Percentiles rank a stretch among this genome's conserved stretches.
phyloP scores from a whole-genome alignment of 148 eudicot species.

The Arctostaphylos glauca region DNA sequence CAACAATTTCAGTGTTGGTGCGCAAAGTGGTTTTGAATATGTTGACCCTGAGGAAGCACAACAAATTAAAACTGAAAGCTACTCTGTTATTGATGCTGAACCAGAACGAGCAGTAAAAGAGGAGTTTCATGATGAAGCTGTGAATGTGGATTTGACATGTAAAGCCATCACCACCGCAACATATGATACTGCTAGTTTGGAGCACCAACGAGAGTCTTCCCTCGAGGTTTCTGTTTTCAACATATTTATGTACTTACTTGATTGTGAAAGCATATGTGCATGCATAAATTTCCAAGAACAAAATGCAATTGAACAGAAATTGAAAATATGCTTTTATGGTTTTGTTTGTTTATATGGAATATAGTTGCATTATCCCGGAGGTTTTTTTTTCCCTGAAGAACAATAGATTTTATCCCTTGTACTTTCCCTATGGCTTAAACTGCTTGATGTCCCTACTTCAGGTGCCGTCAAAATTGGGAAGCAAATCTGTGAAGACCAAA shows the following conservation, averaged over 20 bases:
- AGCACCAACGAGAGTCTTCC: conserved; percentile 15
- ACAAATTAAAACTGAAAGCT: conserved; percentile 20
- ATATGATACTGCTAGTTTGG: conserved; percentile 17
- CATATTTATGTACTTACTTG: neutral
- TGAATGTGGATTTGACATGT: conserved; percentile 14
- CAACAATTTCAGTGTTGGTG: neutral
- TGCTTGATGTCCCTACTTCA: conserved; percentile 21
- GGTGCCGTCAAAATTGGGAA: conserved; percentile 28
- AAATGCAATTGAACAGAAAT: neutral
- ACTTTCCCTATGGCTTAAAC: conserved; percentile 10
- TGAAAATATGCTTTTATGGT: neutral
- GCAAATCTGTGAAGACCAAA: conserved; percentile 27
- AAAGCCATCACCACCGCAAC: conserved; percentile 7
- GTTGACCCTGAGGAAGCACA: conserved; percentile 20
- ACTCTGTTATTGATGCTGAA: conserved; percentile 12
- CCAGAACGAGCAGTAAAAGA: conserved; percentile 20
- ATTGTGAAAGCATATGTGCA: neutral
- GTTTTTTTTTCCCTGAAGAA: neutral
- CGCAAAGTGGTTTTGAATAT: conserved; percentile 10
- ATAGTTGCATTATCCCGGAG: neutral
- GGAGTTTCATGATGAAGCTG: conserved; percentile 6
- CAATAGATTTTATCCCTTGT: neutral
- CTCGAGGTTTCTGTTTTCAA: conserved; percentile 32
- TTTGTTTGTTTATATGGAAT: neutral
- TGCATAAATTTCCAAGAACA: neutral